Conservation (phyloP, 495 filamentous ascomycete genomes). For the Penicillium atrosanguineum region DNA sequence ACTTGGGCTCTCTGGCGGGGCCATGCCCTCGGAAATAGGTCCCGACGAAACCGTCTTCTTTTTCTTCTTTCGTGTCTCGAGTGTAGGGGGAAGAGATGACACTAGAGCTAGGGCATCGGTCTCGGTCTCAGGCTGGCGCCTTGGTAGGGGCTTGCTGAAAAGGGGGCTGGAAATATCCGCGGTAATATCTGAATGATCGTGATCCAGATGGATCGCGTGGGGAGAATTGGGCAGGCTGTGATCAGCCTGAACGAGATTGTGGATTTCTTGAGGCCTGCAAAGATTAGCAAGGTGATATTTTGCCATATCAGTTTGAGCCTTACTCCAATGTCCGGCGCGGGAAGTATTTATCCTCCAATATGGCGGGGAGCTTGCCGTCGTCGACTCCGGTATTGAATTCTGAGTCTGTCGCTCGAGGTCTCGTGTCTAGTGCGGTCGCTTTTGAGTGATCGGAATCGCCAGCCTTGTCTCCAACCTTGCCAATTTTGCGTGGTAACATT, state of each 20-base stretch:
- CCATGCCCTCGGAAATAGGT: not conserved
- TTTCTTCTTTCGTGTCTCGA: constrained; percentile 39
- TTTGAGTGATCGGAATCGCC: constrained; percentile 19
- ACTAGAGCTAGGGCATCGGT: constrained; percentile 9
- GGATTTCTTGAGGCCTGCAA: constrained; percentile 41
- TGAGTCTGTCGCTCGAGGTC: constrained; percentile 9
- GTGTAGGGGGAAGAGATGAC: constrained; percentile 29
- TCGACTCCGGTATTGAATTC: constrained; percentile 20
- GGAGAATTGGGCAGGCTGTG: constrained; percentile 56
- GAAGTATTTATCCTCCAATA: constrained; percentile 77
- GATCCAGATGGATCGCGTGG: constrained; percentile 60
- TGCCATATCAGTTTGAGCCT: constrained; percentile 14
- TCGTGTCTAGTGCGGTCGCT: constrained; percentile 12
- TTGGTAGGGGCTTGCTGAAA: constrained; percentile 2
- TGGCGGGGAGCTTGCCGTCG: constrained; percentile 74
- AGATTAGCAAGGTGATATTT: constrained; percentile 7
- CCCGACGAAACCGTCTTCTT: constrained; percentile 31
- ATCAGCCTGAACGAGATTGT: constrained; percentile 45
- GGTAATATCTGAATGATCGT: constrained; percentile 55
- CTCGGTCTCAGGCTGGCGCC: not conserved
- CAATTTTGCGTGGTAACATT: constrained; percentile 38
- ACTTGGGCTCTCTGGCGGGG: not conserved
- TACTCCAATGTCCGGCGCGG: constrained; percentile 75
- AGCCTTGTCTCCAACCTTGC: constrained; percentile 17
- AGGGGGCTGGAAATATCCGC: constrained; percentile 53